These are phyloP conservation scores for Cryphonectria carpinicola DNA, from an alignment of 2,329 filamentous ascomycete species.

Conservation along the genomic window DNA sequence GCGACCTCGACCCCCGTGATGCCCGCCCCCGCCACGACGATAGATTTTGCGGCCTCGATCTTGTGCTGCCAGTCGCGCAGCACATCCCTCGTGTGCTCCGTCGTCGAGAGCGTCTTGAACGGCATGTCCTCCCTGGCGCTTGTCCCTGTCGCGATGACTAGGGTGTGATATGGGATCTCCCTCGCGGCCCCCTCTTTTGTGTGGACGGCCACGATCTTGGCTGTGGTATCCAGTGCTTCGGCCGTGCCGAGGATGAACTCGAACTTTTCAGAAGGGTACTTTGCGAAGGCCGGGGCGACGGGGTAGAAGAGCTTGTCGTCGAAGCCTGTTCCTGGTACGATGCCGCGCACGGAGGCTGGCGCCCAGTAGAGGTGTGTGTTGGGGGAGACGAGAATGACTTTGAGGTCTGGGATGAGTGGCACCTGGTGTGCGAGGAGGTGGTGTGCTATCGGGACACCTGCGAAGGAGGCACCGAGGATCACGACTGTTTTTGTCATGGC, in stretches of 20 bases:
- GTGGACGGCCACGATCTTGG: constrained; percentile 48
- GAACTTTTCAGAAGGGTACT: constrained; percentile 52
- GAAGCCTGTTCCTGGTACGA: constrained; percentile 49
- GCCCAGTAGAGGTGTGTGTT: constrained; percentile 56
- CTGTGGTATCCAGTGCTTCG: constrained; percentile 44
- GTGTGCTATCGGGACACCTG: constrained; percentile 53
- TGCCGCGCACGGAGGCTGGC: constrained; percentile 50
- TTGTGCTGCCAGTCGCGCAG: constrained; percentile 42
- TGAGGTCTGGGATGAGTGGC: constrained; percentile 45
- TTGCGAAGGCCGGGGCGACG: constrained; percentile 52
- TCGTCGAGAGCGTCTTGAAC: constrained; percentile 52
- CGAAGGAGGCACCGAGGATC: constrained; percentile 53
- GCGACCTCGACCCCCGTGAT: constrained; percentile 54
- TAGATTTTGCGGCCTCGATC: constrained; percentile 48
- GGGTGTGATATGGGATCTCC: constrained; percentile 52
- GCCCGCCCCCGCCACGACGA: constrained; percentile 58
- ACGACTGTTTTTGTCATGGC: constrained; percentile 44
- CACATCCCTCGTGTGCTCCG: constrained; percentile 46
- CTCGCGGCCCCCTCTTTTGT: constrained; percentile 40
- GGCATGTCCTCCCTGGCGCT: constrained; percentile 48
- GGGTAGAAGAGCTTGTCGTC: constrained; percentile 53
- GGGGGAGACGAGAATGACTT: constrained; percentile 51
- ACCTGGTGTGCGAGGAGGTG: constrained; percentile 52
- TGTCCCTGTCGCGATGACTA: constrained; percentile 60
- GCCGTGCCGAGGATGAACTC: constrained; percentile 58